Conservation (phyloP, 306 rosid genomes). For the Malus asiatica region DNA sequence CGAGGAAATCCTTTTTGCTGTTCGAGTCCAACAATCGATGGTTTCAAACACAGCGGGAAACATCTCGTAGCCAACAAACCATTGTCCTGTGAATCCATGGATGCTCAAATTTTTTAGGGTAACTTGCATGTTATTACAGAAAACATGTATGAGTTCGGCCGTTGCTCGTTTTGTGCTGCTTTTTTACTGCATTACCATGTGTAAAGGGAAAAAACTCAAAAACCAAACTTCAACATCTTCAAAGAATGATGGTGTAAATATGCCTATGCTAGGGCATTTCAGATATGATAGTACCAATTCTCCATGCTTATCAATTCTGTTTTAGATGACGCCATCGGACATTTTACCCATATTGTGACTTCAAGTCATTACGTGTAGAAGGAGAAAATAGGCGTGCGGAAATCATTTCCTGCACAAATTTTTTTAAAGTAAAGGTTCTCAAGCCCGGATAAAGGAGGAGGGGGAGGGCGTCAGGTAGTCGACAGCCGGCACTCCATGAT, state of each 20-base stretch:
- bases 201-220: conserved; percentile 24
- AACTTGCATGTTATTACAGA: background rate
- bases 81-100: background rate
- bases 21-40: conserved; percentile 19
- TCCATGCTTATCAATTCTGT: too few relatives aligned
- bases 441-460: too few relatives aligned
- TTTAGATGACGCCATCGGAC: background rate
- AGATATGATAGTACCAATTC: background rate
- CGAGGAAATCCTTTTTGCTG: conserved; percentile 8
- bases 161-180: conserved; percentile 21
- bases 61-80: background rate
- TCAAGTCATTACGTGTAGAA: too few relatives aligned
- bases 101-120: background rate
- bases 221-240: background rate
- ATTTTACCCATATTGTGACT: background rate
- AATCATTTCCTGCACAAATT: background rate
- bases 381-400: background rate
- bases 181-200: conserved; percentile 22
- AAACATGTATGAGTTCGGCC: conserved; percentile 12
- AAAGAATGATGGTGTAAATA: background rate
- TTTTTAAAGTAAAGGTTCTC: background rate
- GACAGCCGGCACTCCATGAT: too few relatives aligned
- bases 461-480: too few relatives aligned
- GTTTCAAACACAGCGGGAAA: background rate
- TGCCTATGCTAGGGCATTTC: background rate